These are phyloP conservation scores for Digitaria exilis DNA, from an alignment of 202 grass and related monocot genomes.

Conservation along the genomic window DNA sequence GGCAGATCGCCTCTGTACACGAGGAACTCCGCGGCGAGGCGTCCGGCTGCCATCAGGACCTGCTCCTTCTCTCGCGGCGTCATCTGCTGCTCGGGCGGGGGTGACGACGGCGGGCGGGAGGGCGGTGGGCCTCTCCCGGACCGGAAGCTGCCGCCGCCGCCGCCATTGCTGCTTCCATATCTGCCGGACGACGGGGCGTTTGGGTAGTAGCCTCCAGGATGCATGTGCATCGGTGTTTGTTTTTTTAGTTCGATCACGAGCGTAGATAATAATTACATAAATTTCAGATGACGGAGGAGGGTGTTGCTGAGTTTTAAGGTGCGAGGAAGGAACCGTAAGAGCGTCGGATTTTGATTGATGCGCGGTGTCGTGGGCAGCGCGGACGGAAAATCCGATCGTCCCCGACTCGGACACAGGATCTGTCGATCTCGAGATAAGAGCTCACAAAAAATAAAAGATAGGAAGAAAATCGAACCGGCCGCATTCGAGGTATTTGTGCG, in stretches of 20 bases:
- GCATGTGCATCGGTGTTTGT: too few species aligned
- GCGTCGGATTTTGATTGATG: not conserved
- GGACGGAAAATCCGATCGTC: not conserved
- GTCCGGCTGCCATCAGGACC: not conserved
- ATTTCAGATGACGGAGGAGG: not conserved
- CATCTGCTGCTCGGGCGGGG: not conserved
- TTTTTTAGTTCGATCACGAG: not conserved
- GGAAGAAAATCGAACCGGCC: not conserved
- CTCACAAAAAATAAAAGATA: not conserved
- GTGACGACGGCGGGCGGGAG: not conserved
- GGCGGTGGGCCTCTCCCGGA: not conserved
- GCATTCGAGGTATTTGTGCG: not conserved
- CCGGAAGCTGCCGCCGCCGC: conserved; percentile 9
- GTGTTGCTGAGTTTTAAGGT: not conserved
- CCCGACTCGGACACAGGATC: not conserved
- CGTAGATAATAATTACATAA: not conserved
- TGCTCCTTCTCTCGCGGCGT: not conserved
- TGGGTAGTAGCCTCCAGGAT: not conserved
- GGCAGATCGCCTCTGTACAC: conserved; percentile 32
- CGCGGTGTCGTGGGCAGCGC: not conserved
- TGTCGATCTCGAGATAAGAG: too few species aligned
- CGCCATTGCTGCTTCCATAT: not conserved
- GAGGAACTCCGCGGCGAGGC: conserved; percentile 39
- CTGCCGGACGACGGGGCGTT: not conserved
- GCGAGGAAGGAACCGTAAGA: not conserved